phyloP scores from a whole-genome alignment of 1,284 basidiomycete genomes.

The Cryptococcus sp. region DNA sequence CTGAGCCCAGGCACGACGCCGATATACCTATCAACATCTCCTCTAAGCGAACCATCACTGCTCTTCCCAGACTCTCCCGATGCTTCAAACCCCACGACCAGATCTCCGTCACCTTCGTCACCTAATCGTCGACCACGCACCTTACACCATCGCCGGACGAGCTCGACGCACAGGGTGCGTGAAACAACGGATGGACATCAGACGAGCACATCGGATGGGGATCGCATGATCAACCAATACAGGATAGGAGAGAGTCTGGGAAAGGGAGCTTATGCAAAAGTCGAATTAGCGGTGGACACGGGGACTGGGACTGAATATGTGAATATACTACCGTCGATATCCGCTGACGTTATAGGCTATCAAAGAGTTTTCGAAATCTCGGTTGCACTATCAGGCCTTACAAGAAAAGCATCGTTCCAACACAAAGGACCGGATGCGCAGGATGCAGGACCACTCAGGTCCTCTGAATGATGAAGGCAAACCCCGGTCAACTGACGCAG shows the following conservation, averaged over 20 bases:
- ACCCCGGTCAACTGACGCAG: not conserved
- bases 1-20: slow-evolving; percentile 8
- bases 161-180: slow-evolving; percentile 46
- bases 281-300: slow-evolving; percentile 50
- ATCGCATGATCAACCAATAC: slow-evolving; percentile 53
- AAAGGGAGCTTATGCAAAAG: slow-evolving; percentile 52
- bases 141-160: slow-evolving; percentile 35
- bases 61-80: slow-evolving; percentile 14
- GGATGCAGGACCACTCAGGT: not conserved
- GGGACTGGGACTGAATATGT: slow-evolving; percentile 52
- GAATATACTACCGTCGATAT: slow-evolving; percentile 14
- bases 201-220: slow-evolving; percentile 41
- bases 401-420: slow-evolving; percentile 37
- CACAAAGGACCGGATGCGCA: slow-evolving; percentile 12
- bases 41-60: slow-evolving; percentile 5
- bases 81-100: slow-evolving; percentile 1
- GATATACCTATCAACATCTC: slow-evolving; percentile 10
- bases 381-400: slow-evolving; percentile 44
- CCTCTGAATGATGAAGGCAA: not conserved
- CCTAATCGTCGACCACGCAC: slow-evolving; percentile 25
- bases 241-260: slow-evolving; percentile 50
- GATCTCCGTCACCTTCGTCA: slow-evolving; percentile 30
- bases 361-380: slow-evolving; percentile 54
- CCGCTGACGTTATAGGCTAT: slow-evolving; percentile 40
- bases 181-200: slow-evolving; percentile 51